Evolutionary conservation across 2,329 filamentous ascomycete genomes (phyloP).

Genomic region (Fusarium floridanum): DNA sequence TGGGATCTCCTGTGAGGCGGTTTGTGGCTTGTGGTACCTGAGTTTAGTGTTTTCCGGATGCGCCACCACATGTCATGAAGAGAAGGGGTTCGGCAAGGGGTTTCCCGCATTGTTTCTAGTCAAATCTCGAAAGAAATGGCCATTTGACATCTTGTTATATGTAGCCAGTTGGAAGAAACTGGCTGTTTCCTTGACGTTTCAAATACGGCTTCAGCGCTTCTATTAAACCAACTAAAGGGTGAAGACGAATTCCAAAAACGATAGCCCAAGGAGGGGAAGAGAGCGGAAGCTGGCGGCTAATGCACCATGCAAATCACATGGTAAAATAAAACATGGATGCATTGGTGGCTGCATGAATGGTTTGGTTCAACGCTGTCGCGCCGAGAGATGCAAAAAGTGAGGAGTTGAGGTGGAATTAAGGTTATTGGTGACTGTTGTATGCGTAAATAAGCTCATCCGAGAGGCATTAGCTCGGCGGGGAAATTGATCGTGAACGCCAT

Average conservation of each 20-base stretch:
- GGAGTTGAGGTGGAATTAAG: neutral
- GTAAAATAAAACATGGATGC: neutral
- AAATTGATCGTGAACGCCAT: neutral
- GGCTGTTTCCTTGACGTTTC: neutral
- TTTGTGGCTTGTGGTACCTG: neutral
- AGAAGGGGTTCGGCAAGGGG: neutral
- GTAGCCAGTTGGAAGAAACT: neutral
- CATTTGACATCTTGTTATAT: neutral
- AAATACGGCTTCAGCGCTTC: neutral
- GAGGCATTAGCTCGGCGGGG: neutral
- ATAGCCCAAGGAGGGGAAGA: neutral
- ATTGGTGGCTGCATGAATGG: neutral
- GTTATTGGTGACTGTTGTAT: neutral
- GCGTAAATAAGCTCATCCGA: neutral
- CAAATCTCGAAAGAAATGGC: neutral
- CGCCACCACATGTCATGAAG: neutral
- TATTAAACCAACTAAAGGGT: neutral
- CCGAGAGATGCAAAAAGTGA: neutral
- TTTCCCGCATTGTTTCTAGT: neutral
- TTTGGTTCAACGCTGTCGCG: neutral
- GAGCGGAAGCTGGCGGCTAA: neutral
- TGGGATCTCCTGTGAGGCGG: neutral
- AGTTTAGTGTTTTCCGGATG: neutral
- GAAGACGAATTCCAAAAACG: neutral
- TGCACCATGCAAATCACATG: neutral